Evolutionary conservation across 2,329 filamentous ascomycete species (phyloP), one percentile per base, ranked within the genome.

Genomic region (Fusarium torreyae): DNA sequence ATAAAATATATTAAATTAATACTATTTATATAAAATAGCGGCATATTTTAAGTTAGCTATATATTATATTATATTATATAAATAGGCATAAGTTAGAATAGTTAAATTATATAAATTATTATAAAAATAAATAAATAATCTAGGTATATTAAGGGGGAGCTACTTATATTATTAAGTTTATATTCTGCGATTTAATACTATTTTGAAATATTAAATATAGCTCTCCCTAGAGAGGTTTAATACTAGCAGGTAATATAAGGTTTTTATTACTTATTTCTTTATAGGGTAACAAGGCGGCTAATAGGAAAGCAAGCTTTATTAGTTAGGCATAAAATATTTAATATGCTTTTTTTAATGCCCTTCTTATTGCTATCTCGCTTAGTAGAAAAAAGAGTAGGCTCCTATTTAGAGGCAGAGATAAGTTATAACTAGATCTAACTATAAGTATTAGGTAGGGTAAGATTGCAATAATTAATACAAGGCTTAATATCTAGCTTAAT

Each of bases 171-270:
- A 44, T 54, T 22, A 3, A 54, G 22, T 54, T 39, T 54, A 26
- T 43, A 54, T 5, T n/a, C 11, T 18, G 28, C 39, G 18, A 42
- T 54, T 6, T 33, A 24, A 36, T 54, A 28, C 38, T 20, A 54
- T 44, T 24, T 54, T 22, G 39, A 54, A 31, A 54, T 54, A 34
- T 54, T 54, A 20, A 42, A 54, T 20, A n/a, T 54, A 7, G 39
- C 18, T 33, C 39, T 54, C n/a, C 50, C 39, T 31, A 54, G 7
- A 14, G 22, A 33, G 50, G 28, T 54, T 54, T 34, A 15, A 22
- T 24, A 54, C n/a, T 15, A 54, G 39, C 28, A 18, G 18, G 36
- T 54, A 20, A 54, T 36, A 17, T 9, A 8, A 44, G 50, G 50
- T 10, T 39, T 54, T n/a, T 22, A 54, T 8, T 24, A 24, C n/a